Base-by-base conservation (phyloP, 257 asterid species). In the Striga asiatica region DNA sequence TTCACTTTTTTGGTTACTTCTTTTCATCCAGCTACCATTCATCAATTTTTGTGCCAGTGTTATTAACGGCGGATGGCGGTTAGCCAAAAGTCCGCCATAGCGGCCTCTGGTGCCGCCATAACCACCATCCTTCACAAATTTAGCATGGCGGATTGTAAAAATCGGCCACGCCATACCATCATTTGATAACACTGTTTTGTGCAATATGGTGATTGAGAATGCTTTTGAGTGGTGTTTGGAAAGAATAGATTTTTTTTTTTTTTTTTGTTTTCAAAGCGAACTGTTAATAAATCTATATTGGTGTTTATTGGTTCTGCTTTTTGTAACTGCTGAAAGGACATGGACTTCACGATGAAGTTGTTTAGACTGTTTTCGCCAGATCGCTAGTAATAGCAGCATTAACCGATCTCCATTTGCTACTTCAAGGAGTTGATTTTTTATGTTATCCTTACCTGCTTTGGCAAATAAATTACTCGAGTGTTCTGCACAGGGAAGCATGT, bases 401-500 rank as follows among this genome's bases (percentile, higher is more conserved):
- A n/a, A n/a, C n/a, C n/a, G n/a, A n/a, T n/a, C n/a, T n/a, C n/a
- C n/a, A n/a, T n/a, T n/a, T n/a, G n/a, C n/a, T n/a, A n/a, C n/a
- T n/a, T n/a, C n/a, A n/a, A n/a, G n/a, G n/a, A n/a, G n/a, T n/a
- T n/a, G n/a, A n/a, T 28, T 49, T 10, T 39, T 5, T 18, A 38
- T 46, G 48, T 37, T 59, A 41, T 19, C 25, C n/a, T 34, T 2
- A 21, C 41, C 14, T 11, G 52, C 50, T 35, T 17, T n/a, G n/a
- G n/a, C n/a, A n/a, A n/a, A 8, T 24, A 1, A 34, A 38, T 23
- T 52, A 50, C 29, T 56, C 42, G 8, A 17, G 20, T 61, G 56
- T 57, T 77, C 38, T 56, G 28, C 62, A 12, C 66, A 89, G 96
- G 98, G 62, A 83, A 83, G 75, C 98, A 91, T 65, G 94, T 86